A percentile compares a stretch with the other conserved stretches of the same genome.
Evolutionary conservation across 2,329 filamentous ascomycete species (phyloP).

Genomic region (Fusarium chaquense): DNA sequence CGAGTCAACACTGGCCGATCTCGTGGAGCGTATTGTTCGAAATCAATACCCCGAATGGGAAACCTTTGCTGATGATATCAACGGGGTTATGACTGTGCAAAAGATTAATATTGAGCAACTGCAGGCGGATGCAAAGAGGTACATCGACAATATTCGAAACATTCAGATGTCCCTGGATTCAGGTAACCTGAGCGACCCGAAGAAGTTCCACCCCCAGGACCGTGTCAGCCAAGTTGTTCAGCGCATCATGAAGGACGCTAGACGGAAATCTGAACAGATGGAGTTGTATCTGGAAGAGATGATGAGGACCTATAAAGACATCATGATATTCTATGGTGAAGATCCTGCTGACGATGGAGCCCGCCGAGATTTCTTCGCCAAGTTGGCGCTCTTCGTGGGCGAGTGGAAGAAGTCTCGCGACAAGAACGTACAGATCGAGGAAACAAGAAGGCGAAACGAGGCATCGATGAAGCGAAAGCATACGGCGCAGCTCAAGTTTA

Average conservation of each 20-base stretch:
- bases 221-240: slow-evolving; percentile 92
- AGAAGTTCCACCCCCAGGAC: slow-evolving; percentile 98
- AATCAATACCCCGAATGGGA: slow-evolving; percentile 98
- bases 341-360: slow-evolving; percentile 92
- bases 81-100: slow-evolving; percentile 79
- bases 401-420: slow-evolving; percentile 98
- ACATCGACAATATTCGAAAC: slow-evolving; percentile 95
- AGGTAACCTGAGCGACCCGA: slow-evolving; percentile 94
- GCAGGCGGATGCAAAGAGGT: slow-evolving; percentile 85
- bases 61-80: slow-evolving; percentile 85
- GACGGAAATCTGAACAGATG: slow-evolving; percentile 96
- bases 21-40: slow-evolving; percentile 95
- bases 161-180: slow-evolving; percentile 92
- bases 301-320: slow-evolving; percentile 90
- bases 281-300: slow-evolving; percentile 94
- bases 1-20: slow-evolving; percentile 92
- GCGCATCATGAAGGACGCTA: slow-evolving; percentile 94
- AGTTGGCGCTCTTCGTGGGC: slow-evolving; percentile 87
- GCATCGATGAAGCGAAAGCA: slow-evolving; percentile 93
- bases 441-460: slow-evolving; percentile 86
- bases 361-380: slow-evolving; percentile 94
- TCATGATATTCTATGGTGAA: slow-evolving; percentile 96
- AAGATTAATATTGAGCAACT: slow-evolving; percentile 97
- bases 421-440: slow-evolving; percentile 89
- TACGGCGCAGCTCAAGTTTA: slow-evolving; percentile 70